phyloP scores from a whole-genome alignment of 148 eudicot genomes.

The Chenopodium formosanum region DNA sequence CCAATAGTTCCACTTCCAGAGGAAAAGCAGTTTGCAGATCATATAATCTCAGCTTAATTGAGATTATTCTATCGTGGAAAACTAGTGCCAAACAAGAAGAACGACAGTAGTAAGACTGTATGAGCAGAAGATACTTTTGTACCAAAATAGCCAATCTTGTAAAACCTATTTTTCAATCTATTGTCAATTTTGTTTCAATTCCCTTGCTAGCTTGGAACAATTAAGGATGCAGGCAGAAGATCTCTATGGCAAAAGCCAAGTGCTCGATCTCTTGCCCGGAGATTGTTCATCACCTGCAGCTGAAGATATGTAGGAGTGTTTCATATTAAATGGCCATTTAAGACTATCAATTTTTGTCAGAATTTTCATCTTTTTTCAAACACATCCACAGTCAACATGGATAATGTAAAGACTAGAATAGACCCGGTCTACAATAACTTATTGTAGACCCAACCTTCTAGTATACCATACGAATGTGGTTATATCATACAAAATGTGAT shows the following conservation, averaged over 20 bases:
- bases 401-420: too few relatives aligned
- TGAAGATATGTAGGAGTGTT: too few relatives aligned
- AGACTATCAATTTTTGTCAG: too few relatives aligned
- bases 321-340: too few relatives aligned
- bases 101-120: background rate
- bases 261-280: background rate
- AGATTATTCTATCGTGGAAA: background rate
- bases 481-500: too few relatives aligned
- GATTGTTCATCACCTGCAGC: too few relatives aligned
- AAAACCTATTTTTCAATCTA: background rate
- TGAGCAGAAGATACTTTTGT: background rate
- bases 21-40: slow-evolving; percentile 55
- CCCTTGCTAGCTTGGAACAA: background rate
- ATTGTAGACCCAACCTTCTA: too few relatives aligned
- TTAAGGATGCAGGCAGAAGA: background rate
- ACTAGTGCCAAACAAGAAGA: background rate
- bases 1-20: slow-evolving; percentile 71
- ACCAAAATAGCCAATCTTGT: background rate
- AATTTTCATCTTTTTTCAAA: too few relatives aligned
- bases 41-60: slow-evolving; percentile 23
- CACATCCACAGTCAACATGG: too few relatives aligned
- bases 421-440: too few relatives aligned
- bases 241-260: background rate
- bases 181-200: background rate
- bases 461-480: too few relatives aligned